Evolutionary conservation across 2,329 filamentous ascomycete species (phyloP), one percentile per base, ranked within the genome.

Genomic region (Exserohilum turcica): DNA sequence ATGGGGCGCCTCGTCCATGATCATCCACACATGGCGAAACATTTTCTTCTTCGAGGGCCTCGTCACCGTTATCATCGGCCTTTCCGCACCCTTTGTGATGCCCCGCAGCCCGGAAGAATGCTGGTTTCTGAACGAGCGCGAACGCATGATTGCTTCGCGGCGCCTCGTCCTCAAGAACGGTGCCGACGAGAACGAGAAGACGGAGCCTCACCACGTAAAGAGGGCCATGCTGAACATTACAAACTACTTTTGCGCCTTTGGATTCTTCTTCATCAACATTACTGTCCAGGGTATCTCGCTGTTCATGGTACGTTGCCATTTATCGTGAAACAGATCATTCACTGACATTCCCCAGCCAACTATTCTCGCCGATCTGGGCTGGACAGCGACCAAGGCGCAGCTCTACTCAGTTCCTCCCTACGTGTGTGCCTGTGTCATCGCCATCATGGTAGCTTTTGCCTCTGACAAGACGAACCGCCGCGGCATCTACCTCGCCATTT

Each of bases 1-100:
- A 29, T 86, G 82, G 81, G 83, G 83, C 0, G 64, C 74, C 6
- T 71, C 67, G 0, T 56, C 70, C 2, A 74, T 74, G 53, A 73
- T 64, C 24, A 76, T 85, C 46, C 74, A 80, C 57, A 80, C 77
- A 0, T 74, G 70, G 71, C 66, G 68, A 28, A 72, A 73, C 43
- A 86, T 86, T 60, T 86, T 86, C 75, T 85, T 86, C 72, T 85
- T 86, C 54, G 84, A 86, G 65, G 84, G 84, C 0, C 66, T 85
- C 36, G 61, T 85, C 56, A 86, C 83, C 8, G 68, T 80, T 18
- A 52, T 82, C 36, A 62, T 81, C 10, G 82, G 80, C 0, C 33
- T 78, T 1, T 52, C 73, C 1, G 80, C 82, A 0, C 82, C 82
- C 0, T 74, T 82, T 45, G 71, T 82, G 56, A 79, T 86, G 74